phyloP scores from a whole-genome alignment of 2,329 filamentous ascomycete genomes.

The Mariannaea sp. region DNA sequence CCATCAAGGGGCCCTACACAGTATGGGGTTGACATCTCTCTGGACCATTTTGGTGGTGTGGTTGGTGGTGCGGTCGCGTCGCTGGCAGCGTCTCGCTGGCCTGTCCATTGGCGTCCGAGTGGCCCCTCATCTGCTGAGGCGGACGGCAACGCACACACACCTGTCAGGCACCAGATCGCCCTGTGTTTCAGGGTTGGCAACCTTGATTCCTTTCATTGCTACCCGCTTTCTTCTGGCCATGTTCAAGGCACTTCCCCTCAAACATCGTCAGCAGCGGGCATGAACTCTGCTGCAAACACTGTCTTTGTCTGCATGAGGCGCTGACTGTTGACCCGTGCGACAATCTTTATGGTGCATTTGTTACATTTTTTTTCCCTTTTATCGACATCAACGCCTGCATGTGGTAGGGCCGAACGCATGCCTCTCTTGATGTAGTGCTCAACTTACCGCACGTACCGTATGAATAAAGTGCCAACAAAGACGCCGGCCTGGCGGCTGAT shows the following conservation, averaged over 20 bases:
- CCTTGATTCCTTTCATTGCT: constrained; percentile 21
- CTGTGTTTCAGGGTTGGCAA: constrained; percentile 33
- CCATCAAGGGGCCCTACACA: too few species aligned
- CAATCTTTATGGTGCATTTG: too few species aligned
- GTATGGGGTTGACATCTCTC: constrained; percentile 20
- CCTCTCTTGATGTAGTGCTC: too few species aligned
- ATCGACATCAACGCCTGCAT: too few species aligned
- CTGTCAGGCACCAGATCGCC: constrained; percentile 16
- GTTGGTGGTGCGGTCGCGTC: constrained; percentile 23
- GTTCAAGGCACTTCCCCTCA: constrained; percentile 4
- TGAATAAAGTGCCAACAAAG: constrained; percentile 21
- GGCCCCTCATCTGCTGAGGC: neutral
- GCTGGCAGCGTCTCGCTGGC: constrained; percentile 23
- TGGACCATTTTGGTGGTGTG: constrained; percentile 28
- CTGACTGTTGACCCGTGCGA: too few species aligned
- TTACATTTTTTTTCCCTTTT: too few species aligned
- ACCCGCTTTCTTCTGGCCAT: neutral
- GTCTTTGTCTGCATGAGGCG: too few species aligned
- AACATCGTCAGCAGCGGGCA: constrained; percentile 21
- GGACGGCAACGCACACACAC: constrained; percentile 7
- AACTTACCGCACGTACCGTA: constrained; percentile 22
- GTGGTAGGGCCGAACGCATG: too few species aligned
- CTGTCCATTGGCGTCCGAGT: constrained; percentile 16
- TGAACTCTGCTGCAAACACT: constrained; percentile 12
- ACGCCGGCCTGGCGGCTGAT: neutral